Evolutionary conservation across 2,329 filamentous ascomycete species (phyloP).

Genomic region (Furcasterigmium furcatum): DNA sequence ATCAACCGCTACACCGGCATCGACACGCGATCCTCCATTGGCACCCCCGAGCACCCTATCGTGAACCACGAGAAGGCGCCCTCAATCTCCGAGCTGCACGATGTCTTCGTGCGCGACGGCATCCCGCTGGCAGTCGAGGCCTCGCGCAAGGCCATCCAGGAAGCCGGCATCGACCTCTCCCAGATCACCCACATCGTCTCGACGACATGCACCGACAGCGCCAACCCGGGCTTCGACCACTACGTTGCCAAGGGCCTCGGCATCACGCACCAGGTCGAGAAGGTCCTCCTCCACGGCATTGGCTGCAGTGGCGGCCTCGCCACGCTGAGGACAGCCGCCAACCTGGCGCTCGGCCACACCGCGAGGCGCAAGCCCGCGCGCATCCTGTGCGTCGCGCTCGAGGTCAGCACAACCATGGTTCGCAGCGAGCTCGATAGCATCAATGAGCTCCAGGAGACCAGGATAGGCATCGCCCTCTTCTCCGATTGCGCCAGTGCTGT

Average conservation of each 20-base stretch:
- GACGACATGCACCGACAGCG: conserved; percentile 67
- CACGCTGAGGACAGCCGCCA: conserved; percentile 60
- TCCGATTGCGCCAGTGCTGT: conserved; percentile 68
- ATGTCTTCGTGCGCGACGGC: conserved; percentile 53
- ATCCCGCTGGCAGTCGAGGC: conserved; percentile 55
- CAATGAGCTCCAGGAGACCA: conserved; percentile 53
- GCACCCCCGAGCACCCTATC: conserved; percentile 55
- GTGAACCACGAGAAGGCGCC: conserved; percentile 54
- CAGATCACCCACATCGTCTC: conserved; percentile 66
- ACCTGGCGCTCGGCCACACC: conserved; percentile 61
- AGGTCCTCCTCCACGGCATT: conserved; percentile 62
- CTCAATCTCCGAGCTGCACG: conserved; percentile 52
- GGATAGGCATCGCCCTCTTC: conserved; percentile 65
- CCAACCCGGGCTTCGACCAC: conserved; percentile 67
- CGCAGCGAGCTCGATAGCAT: conserved; percentile 65
- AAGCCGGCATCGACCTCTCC: conserved; percentile 45
- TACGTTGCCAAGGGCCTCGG: conserved; percentile 58
- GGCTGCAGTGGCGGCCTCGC: conserved; percentile 65
- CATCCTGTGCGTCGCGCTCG: conserved; percentile 62
- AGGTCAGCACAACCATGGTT: conserved; percentile 58
- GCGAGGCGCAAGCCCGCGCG: conserved; percentile 57
- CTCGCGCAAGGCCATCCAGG: conserved; percentile 50
- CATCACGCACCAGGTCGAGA: conserved; percentile 56
- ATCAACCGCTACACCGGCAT: conserved; percentile 66
- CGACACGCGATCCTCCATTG: conserved; percentile 59